Percentiles rank a stretch among this genome's conserved stretches.
Conservation (phyloP, 805 yeast genomes). For the Ogataea sp. region DNA sequence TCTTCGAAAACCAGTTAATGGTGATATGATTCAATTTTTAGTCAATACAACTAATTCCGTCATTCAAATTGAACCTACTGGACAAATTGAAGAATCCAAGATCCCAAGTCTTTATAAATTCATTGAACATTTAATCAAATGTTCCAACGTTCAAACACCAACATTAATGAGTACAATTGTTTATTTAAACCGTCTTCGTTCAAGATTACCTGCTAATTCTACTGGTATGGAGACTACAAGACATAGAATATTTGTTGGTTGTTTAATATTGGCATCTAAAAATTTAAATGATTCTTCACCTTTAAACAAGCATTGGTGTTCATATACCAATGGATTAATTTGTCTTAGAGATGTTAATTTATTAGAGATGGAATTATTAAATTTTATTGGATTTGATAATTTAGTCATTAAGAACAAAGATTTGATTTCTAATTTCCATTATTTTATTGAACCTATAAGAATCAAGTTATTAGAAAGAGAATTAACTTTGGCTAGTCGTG, state of each 20-base stretch:
- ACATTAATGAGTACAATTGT: conserved; percentile 90
- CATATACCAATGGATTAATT: conserved; percentile 82
- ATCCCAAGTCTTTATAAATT: conserved; percentile 49
- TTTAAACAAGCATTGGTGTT: conserved; percentile 92
- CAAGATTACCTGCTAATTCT: conserved; percentile 76
- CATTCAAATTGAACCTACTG: conserved; percentile 32
- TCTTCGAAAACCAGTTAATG: conserved; percentile 45
- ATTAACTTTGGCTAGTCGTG: too few relatives aligned
- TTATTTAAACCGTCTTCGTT: conserved; percentile 69
- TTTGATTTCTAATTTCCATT: conserved; percentile 57
- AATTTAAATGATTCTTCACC: conserved; percentile 91
- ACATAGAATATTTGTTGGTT: conserved; percentile 86
- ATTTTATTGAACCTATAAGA: conserved; percentile 72
- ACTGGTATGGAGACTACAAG: conserved; percentile 89
- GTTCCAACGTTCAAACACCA: conserved; percentile 90
- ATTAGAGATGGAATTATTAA: conserved; percentile 82
- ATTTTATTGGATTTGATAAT: conserved; percentile 74
- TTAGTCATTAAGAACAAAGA: conserved; percentile 65
- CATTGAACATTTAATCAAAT: conserved; percentile 62
- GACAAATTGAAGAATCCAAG: conserved; percentile 9
- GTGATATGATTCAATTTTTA: conserved; percentile 50
- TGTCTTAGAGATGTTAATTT: conserved; percentile 75
- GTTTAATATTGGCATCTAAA: conserved; percentile 88
- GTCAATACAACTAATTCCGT: conserved; percentile 53
- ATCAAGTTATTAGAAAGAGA: conserved; percentile 24